Evolutionary conservation across 1,284 basidiomycete genomes (phyloP), one percentile per base, ranked within the genome.

Genomic region (Ustilago curta): DNA sequence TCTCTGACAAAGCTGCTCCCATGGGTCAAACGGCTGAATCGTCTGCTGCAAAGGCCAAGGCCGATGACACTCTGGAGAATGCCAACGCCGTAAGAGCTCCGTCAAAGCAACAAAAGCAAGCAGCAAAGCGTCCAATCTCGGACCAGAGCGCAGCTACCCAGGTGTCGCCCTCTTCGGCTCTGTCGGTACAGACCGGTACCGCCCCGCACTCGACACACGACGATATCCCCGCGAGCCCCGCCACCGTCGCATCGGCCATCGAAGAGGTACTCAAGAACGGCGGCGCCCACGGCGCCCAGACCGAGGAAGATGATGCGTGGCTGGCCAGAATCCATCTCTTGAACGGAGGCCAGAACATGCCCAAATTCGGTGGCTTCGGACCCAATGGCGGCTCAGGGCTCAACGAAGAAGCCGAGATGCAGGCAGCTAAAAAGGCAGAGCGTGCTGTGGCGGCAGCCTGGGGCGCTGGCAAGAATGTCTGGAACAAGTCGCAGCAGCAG

Each of bases 341-440:
- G 4, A 83, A 83, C 50, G 82, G 82, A 3, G 82, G 80, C 6
- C 70, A 80, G 45, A 75, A 76, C 44, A 69, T 72, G 70, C 73
- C 72, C 25, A 74, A 64, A 2, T 70, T 70, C 43, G 72, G 66
- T 14, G 64, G 70, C 18, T 65, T 68, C 29, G 72, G 66, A 1
- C 16, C 58, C 7, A 62, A 70, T n/a, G 60, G 69, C 37, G 42
- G 58, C 19, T 31, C 71, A 44, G 43, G 56, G 14, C 51, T 57
- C 8, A 59, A 49, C 42, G 58, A 55, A 37, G 73, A 77, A 45
- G 70, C 59, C 7, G 70, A 69, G 14, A 12, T 23, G 5, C 63
- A 57, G 44, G 73, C 73, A 7, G 68, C 69, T 11, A 62, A 76
- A 43, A 69, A 76, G 32, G 73, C 73, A n/a, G 73, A 76, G 45